These are phyloP conservation scores for Naganishia vaughanmartiniae DNA, from an alignment of 768 basidiomycete species.

Conservation along the genomic window DNA sequence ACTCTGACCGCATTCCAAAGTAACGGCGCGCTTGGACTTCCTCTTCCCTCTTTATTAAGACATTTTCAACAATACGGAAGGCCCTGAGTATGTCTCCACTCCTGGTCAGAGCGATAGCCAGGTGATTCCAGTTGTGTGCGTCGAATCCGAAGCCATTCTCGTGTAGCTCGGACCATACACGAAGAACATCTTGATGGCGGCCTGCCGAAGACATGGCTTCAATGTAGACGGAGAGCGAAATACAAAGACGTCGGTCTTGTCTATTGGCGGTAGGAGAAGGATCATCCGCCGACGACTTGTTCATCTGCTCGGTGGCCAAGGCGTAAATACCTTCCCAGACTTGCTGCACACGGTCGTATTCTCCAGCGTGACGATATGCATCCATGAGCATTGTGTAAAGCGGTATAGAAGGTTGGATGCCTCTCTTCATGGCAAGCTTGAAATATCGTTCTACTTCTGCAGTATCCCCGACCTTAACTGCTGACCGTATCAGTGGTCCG, in stretches of 20 bases:
- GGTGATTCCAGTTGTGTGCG: constrained; percentile 86
- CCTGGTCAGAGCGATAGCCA: constrained; percentile 70
- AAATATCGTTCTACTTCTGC: constrained; percentile 39
- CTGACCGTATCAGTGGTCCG: constrained; percentile 40
- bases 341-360: constrained; percentile 60
- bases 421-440: constrained; percentile 40
- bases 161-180: constrained; percentile 66
- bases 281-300: constrained; percentile 32
- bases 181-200: constrained; percentile 62
- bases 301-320: constrained; percentile 54
- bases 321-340: constrained; percentile 69
- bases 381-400: constrained; percentile 68
- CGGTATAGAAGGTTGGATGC: constrained; percentile 62
- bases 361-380: constrained; percentile 63
- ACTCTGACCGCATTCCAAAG: neutral
- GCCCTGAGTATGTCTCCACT: constrained; percentile 79
- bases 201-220: constrained; percentile 68
- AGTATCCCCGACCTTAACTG: constrained; percentile 29
- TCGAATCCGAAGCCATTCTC: constrained; percentile 71
- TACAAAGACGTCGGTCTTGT: constrained; percentile 58
- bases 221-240: constrained; percentile 78
- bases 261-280: neutral
- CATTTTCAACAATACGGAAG: constrained; percentile 74
- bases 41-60: constrained; percentile 59
- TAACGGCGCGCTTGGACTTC: neutral